Base-by-base conservation (phyloP, 768 basidiomycete species). In the Mycena vulgaris region DNA sequence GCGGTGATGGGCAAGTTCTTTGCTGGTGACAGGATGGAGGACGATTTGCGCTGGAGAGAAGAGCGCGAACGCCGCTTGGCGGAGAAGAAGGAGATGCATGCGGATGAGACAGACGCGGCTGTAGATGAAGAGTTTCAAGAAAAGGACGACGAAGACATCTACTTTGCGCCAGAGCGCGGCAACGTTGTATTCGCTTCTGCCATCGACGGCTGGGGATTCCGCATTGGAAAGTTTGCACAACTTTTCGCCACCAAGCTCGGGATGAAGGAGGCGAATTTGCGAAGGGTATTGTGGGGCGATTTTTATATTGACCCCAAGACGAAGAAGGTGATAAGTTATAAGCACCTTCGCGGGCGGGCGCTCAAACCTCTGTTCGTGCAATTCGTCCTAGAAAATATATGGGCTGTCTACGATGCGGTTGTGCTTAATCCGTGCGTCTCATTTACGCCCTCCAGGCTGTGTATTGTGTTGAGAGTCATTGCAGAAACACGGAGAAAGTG, bases 1-100 rank as follows among this genome's bases (percentile, higher is more conserved):
- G 98, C 96, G 0, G 95, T 99, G 58, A 97, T 99, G 96, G 98
- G 98, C 0, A 90, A 90, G 66, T 97, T 98, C 80, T 99, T 96
- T 76, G 96, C 97, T 5, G 89, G 93, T 2, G 97, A 98, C 70
- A 85, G 98, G 21, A 98, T 99, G 96, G 96, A 97, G 72, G 96
- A 98, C 70, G 97, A 99, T 81, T 80, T 96, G 25, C 87, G 95
- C 17, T 98, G 98, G 95, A 85, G 93, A 71, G 97, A 99, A 83
- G 95, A 95, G 72, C 90, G 94, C 31, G 95, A 98, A 75, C 87
- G 90, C 25, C 89, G 96, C 16, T 82, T 97, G 21, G 91, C 90
- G 16, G 88, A 86, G 27, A 93, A 95, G 82, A 94, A 90, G 74
- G 92, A 94, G 63, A 83, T 84, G 13, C 84, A 86, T 64, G 92